These are phyloP conservation scores for Arabidopsis lyrata DNA, from an alignment of 441 rosid genomes.

Conservation along the genomic window DNA sequence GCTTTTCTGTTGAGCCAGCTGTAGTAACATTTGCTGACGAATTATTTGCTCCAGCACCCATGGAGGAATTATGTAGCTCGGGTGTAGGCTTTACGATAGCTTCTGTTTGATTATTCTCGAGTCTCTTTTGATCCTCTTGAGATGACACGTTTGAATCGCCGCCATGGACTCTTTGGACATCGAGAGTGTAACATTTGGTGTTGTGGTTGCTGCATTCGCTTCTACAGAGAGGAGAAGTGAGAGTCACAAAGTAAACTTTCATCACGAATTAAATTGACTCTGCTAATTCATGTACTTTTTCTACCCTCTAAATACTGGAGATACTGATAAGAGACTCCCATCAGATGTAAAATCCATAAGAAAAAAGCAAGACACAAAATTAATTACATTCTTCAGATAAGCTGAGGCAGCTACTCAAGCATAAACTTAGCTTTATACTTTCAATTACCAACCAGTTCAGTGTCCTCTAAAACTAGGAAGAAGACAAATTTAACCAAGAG, in stretches of 20 bases:
- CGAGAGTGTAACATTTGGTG: slow-evolving; percentile 51
- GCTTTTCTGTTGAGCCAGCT: slow-evolving; percentile 46
- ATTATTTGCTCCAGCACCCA: slow-evolving; percentile 38
- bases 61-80: slow-evolving; percentile 50
- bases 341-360: slow-evolving; percentile 18
- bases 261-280: slow-evolving; percentile 24
- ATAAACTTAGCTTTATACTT: slow-evolving; percentile 27
- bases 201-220: slow-evolving; percentile 52
- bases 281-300: slow-evolving; percentile 24
- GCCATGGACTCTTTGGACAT: slow-evolving; percentile 47
- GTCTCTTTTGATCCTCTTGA: slow-evolving; percentile 52
- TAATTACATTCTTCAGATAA: slow-evolving; percentile 20
- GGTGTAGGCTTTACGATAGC: slow-evolving; percentile 52
- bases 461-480: slow-evolving; percentile 23
- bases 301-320: slow-evolving; percentile 21
- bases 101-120: slow-evolving; percentile 53
- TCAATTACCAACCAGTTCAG: slow-evolving; percentile 7
- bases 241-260: slow-evolving; percentile 34
- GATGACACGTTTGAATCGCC: slow-evolving; percentile 46
- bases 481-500: slow-evolving; percentile 26
- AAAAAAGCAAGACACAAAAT: slow-evolving; percentile 9
- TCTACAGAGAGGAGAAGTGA: slow-evolving; percentile 58
- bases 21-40: slow-evolving; percentile 51
- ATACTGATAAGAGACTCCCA: slow-evolving; percentile 16
- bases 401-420: slow-evolving; percentile 25